Percentiles rank a stretch among this genome's conserved stretches.
These are phyloP conservation scores for Linderniella brevidens DNA, from an alignment of 257 asterid species.

Conservation along the genomic window DNA sequence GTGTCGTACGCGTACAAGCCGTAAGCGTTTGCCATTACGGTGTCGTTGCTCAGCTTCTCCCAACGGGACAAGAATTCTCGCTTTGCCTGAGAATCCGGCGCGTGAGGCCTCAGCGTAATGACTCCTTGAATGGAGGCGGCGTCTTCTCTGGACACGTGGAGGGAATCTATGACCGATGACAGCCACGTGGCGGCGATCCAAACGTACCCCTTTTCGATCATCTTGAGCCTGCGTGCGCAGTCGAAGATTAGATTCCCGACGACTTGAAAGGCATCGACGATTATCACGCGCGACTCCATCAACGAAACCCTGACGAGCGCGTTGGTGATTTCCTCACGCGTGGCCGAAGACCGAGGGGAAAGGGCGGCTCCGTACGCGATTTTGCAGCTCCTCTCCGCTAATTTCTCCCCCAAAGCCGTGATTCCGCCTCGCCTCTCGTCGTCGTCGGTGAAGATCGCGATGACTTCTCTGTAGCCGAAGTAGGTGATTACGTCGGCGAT, in stretches of 20 bases:
- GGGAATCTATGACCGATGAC: conserved; percentile 51
- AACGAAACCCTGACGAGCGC: conserved; percentile 24
- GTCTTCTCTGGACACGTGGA: conserved; percentile 12
- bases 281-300: conserved; percentile 56
- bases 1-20: conserved; percentile 75
- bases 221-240: conserved; percentile 40
- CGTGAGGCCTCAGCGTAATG: conserved; percentile 32
- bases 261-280: conserved; percentile 32
- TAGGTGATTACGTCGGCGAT: conserved; percentile 52
- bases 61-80: conserved; percentile 36
- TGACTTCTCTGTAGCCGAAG: conserved; percentile 43
- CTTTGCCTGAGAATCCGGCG: conserved; percentile 32
- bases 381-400: conserved; percentile 38
- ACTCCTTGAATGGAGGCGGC: conserved; percentile 39
- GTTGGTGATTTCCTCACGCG: conserved; percentile 17
- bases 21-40: conserved; percentile 49
- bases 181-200: conserved; percentile 84
- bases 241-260: conserved; percentile 40
- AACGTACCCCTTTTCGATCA: conserved; percentile 63
- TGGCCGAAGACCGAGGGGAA: conserved; percentile 29
- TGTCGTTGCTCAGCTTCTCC: conserved; percentile 36
- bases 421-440: conserved; percentile 56
- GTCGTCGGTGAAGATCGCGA: conserved; percentile 45
- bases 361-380: conserved; percentile 50
- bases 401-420: conserved; percentile 40